Evolutionary conservation across 371 early-diverging fungal genomes (phyloP).

Genomic region (Gilbertella persicaria): DNA sequence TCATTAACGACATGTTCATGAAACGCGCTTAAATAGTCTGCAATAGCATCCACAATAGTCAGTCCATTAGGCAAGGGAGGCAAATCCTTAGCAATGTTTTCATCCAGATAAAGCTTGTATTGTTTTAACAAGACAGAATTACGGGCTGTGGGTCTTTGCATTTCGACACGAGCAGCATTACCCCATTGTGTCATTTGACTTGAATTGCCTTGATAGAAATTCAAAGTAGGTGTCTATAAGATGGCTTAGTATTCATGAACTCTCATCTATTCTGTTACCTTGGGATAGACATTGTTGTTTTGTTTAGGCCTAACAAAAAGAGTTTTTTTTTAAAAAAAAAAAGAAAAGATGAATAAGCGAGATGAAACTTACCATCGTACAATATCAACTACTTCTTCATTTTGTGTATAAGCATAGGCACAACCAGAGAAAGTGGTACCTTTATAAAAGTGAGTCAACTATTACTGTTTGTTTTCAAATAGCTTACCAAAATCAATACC

Average conservation of each 20-base stretch:
- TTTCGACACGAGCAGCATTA: constrained; percentile 30
- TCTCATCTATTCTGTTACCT: no score
- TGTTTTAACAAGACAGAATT: constrained; percentile 44
- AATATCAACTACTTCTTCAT: constrained; percentile 63
- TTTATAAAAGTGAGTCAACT: constrained; percentile 32
- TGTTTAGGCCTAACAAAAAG: constrained; percentile 54
- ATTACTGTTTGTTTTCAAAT: constrained; percentile 4
- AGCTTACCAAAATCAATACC: constrained; percentile 48
- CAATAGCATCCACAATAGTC: constrained; percentile 49
- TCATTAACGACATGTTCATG: constrained; percentile 43
- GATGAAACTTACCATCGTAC: constrained; percentile 47
- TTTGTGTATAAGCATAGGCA: constrained; percentile 52
- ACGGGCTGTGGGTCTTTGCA: constrained; percentile 32
- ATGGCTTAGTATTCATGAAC: constrained; percentile 1
- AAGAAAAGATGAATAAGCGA: neutral
- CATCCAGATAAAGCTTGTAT: constrained; percentile 53
- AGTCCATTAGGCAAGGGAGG: constrained; percentile 47
- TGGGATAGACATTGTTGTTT: constrained; percentile 59
- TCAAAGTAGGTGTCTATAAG: constrained; percentile 47
- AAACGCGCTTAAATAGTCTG: constrained; percentile 48
- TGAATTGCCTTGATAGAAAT: constrained; percentile 49
- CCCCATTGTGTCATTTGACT: constrained; percentile 52
- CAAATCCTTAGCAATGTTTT: constrained; percentile 38
- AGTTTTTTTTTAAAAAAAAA: neutral
- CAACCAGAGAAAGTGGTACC: constrained; percentile 55